Conservation (phyloP, 75 land plant genomes). For the Larix kaempferi region DNA sequence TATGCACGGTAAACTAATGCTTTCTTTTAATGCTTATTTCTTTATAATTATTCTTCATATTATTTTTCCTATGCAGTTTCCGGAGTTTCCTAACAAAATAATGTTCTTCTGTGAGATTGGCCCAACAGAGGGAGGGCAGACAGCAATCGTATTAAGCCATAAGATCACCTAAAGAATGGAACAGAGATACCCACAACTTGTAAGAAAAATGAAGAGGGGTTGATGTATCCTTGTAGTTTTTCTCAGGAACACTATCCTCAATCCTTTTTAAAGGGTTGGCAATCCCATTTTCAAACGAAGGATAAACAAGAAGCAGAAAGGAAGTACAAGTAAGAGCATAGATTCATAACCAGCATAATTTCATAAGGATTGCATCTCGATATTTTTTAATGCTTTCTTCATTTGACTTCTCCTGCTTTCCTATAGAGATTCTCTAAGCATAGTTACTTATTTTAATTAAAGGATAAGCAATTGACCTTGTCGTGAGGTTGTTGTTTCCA, state of each 20-base stretch:
- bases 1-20: too few relatives aligned
- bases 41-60: background rate
- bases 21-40: too few relatives aligned
- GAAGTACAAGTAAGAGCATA: background rate
- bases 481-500: background rate
- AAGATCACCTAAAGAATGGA: constrained; percentile 15
- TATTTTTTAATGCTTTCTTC: too few relatives aligned
- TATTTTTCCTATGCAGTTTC: constrained; percentile 14
- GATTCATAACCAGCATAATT: too few relatives aligned
- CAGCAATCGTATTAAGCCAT: constrained; percentile 23
- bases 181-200: constrained; percentile 17
- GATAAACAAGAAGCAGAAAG: constrained; percentile 4
- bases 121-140: constrained; percentile 34
- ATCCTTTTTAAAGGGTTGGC: background rate
- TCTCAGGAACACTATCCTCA: background rate
- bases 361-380: too few relatives aligned
- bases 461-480: background rate
- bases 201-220: constrained; percentile 20
- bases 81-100: constrained; percentile 26
- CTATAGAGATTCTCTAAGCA: too few relatives aligned
- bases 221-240: constrained; percentile 6
- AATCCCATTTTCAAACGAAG: background rate
- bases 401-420: too few relatives aligned
- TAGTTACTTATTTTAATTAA: too few relatives aligned
- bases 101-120: constrained; percentile 28